Evolutionary conservation across 2,329 filamentous ascomycete species (phyloP), one percentile per base, ranked within the genome.

Genomic region (Scleromitrula shiraiana): DNA sequence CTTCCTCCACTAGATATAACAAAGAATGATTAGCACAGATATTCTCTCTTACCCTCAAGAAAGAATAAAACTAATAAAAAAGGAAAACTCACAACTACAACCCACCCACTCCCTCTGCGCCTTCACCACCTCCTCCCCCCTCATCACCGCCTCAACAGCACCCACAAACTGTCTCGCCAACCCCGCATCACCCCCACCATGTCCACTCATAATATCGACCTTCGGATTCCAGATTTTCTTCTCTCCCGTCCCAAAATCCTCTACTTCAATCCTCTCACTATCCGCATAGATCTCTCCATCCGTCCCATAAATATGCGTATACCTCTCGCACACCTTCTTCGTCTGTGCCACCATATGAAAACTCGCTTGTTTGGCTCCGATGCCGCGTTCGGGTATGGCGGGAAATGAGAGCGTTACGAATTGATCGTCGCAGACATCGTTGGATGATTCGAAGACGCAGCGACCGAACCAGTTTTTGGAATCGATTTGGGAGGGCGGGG

Each of bases 291-390:
- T 79, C 67, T 97, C 91, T 36, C 91, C 93, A 42, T 80, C 72
- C 0, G 85, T 86, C 41, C 93, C 93, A 67, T 96, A 95, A 39
- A 96, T 80, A 51, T 87, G 73, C 0, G 88, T 89, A 50, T 89
- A 83, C 3, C 93, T 81, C 56, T 95, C 78, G 65, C 91, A 97
- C 56, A 94, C 84, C 62, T 84, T 83, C 62, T 87, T 82, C 0
- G 90, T 95, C 52, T 90, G 87, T 2, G 91, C 89, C 2, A 91
- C 83, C 91, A 97, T 96, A 67, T 97, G 91, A 64, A 97, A 86
- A 2, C 82, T 82, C 1, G 90, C 91, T 14, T 84, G 88, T 69
- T 97, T 97, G 36, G 88, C 79, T 2, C 79, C 79, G 3, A 51
- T 55, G 52, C 51, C 50, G 57, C 54, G 50, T 45, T 56, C 55